phyloP scores from a whole-genome alignment of 2,329 filamentous ascomycete species.

The Phoma sp. region DNA sequence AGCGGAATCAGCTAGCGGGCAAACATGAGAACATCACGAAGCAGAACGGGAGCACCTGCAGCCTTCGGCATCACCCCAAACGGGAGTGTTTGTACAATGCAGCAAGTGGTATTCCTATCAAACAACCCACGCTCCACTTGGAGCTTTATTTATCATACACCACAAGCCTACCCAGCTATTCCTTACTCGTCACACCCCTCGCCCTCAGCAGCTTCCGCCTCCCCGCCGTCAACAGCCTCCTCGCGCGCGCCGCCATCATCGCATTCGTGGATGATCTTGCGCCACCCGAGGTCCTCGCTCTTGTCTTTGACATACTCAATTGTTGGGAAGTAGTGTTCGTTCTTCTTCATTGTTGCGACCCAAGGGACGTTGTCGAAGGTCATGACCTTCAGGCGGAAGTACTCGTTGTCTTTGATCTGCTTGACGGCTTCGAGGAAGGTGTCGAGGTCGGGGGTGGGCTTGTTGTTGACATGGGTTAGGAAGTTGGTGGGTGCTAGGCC shows the following conservation, averaged over 20 bases:
- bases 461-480: slow-evolving; percentile 92
- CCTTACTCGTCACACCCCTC: slow-evolving; percentile 30
- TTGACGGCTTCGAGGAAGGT: slow-evolving; percentile 81
- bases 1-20: too few species aligned
- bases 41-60: too few species aligned
- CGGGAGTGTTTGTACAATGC: not conserved
- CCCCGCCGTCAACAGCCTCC: slow-evolving; percentile 38
- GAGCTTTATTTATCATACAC: not conserved
- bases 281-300: slow-evolving; percentile 61
- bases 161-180: not conserved
- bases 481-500: slow-evolving; percentile 94
- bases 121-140: not conserved
- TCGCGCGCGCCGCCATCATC: slow-evolving; percentile 48
- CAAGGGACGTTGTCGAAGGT: slow-evolving; percentile 98
- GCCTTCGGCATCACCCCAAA: too few species aligned
- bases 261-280: slow-evolving; percentile 61
- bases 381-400: slow-evolving; percentile 96
- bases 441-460: slow-evolving; percentile 80
- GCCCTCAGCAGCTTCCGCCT: slow-evolving; percentile 35
- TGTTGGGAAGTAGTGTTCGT: slow-evolving; percentile 88
- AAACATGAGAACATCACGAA: too few species aligned
- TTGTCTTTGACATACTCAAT: slow-evolving; percentile 68
- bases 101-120: not conserved
- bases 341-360: slow-evolving; percentile 99
- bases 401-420: slow-evolving; percentile 94